These are phyloP conservation scores for Pezicula rhizophila DNA, from an alignment of 2,329 filamentous ascomycete genomes.

Conservation along the genomic window DNA sequence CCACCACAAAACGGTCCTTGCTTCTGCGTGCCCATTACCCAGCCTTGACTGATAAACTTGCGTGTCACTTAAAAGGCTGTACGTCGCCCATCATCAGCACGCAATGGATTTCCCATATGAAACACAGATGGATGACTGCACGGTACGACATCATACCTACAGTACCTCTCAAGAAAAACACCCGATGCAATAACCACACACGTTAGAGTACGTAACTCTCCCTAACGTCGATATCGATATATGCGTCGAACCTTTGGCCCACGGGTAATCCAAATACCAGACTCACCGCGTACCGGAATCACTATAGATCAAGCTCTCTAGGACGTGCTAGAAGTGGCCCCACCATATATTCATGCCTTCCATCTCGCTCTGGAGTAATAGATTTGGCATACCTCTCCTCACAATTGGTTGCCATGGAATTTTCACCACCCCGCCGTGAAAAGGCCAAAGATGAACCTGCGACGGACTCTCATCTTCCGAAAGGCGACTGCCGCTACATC, in stretches of 20 bases:
- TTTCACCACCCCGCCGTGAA: conserved; percentile 23
- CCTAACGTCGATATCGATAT: not conserved
- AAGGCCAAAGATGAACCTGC: conserved; percentile 14
- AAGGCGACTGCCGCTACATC: conserved; percentile 55
- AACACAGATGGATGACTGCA: too few species aligned
- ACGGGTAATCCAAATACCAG: not conserved
- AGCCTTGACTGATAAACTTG: conserved; percentile 8
- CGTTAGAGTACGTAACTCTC: not conserved
- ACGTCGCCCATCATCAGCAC: conserved; percentile 1
- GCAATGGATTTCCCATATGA: conserved; percentile 1
- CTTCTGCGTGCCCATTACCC: not conserved
- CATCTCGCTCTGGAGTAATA: conserved; percentile 17
- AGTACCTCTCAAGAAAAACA: too few species aligned
- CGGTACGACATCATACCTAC: too few species aligned
- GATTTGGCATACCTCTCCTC: conserved; percentile 8
- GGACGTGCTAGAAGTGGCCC: too few species aligned
- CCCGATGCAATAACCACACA: not conserved
- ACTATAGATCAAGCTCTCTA: not conserved
- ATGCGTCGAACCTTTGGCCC: too few species aligned
- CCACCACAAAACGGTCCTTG: not conserved
- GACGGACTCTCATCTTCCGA: conserved; percentile 45
- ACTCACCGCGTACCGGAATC: not conserved
- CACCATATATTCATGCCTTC: conserved; percentile 15
- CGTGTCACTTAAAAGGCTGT: conserved; percentile 3
- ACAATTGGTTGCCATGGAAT: conserved; percentile 15